Percentiles rank a stretch among this genome's conserved stretches.
Conservation (phyloP, 2,329 filamentous ascomycete species). For the Paecilomyces sp. region DNA sequence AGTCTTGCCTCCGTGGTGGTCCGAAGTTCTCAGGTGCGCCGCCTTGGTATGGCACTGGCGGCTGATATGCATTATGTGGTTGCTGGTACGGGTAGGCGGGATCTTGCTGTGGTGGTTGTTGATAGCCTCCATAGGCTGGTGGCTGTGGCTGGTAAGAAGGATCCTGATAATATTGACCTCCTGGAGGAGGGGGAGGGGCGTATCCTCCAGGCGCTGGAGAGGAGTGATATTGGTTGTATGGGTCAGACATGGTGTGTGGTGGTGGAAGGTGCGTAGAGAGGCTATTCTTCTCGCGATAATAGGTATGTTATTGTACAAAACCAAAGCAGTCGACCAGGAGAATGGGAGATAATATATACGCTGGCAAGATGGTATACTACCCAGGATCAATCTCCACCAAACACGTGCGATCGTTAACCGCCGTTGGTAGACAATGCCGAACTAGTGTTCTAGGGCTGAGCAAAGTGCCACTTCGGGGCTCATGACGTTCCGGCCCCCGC, state of each 20-base stretch:
- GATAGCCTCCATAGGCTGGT: slow-evolving; percentile 10
- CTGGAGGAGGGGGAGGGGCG: slow-evolving; percentile 16
- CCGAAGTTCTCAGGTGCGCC: slow-evolving; percentile 33
- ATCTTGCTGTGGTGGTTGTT: slow-evolving; percentile 24
- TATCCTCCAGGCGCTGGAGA: slow-evolving; percentile 15
- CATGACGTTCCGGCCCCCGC: not conserved
- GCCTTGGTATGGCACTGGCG: slow-evolving; percentile 21
- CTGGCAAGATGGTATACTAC: not conserved
- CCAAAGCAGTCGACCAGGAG: not conserved
- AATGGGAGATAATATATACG: not conserved
- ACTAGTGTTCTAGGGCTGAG: not conserved
- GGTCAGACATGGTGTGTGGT: slow-evolving; percentile 42
- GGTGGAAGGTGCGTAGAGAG: not conserved
- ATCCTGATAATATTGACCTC: slow-evolving; percentile 15
- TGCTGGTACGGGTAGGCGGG: slow-evolving; percentile 20
- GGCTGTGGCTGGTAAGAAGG: slow-evolving; percentile 6
- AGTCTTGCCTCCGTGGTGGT: slow-evolving; percentile 34
- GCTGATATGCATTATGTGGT: slow-evolving; percentile 18
- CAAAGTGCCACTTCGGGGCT: not conserved
- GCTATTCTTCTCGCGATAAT: not conserved
- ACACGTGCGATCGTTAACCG: not conserved
- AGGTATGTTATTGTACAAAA: not conserved
- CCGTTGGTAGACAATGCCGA: not conserved
- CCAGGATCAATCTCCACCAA: not conserved
- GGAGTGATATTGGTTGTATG: slow-evolving; percentile 39